Conservation (phyloP, 306 rosid species). For the Psophocarpus tetragonolobus region DNA sequence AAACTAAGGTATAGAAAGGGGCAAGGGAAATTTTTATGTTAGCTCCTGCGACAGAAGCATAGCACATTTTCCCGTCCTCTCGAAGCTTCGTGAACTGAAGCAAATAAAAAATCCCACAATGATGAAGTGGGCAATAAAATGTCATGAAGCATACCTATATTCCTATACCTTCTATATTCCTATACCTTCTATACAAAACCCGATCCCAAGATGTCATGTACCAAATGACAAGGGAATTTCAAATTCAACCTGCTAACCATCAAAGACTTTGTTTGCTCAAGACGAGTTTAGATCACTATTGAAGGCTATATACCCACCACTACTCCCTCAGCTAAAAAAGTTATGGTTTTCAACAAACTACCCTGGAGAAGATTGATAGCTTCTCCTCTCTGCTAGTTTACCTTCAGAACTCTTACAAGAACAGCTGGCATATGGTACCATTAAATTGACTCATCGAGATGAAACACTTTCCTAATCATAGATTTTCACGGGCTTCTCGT, state of each 20-base stretch:
- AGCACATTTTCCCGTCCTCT: constrained; percentile 11
- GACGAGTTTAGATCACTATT: constrained; percentile 12
- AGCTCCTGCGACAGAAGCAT: constrained; percentile 25
- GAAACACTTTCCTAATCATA: constrained; percentile 46
- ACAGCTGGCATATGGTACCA: background rate
- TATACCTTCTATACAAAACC: constrained; percentile 37
- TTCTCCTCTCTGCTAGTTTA: background rate
- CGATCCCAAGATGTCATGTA: constrained; percentile 40
- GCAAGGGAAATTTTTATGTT: constrained; percentile 4
- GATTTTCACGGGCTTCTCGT: constrained; percentile 79
- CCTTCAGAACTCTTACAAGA: constrained; percentile 10
- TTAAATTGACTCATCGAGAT: background rate
- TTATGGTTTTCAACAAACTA: constrained; percentile 4
- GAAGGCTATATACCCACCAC: background rate
- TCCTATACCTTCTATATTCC: constrained; percentile 29
- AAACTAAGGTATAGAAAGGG: background rate
- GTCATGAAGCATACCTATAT: too few species aligned
- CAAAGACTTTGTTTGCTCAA: background rate
- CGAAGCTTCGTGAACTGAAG: constrained; percentile 9
- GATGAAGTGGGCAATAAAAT: constrained; percentile 18
- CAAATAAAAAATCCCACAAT: constrained; percentile 21
- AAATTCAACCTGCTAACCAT: constrained; percentile 15
- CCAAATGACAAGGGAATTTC: constrained; percentile 17
- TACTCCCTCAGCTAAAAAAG: constrained; percentile 17
- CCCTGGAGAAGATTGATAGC: background rate